Evolutionary conservation across 2,329 filamentous ascomycete genomes (phyloP).

Genomic region (Aspergillus brasiliensis): DNA sequence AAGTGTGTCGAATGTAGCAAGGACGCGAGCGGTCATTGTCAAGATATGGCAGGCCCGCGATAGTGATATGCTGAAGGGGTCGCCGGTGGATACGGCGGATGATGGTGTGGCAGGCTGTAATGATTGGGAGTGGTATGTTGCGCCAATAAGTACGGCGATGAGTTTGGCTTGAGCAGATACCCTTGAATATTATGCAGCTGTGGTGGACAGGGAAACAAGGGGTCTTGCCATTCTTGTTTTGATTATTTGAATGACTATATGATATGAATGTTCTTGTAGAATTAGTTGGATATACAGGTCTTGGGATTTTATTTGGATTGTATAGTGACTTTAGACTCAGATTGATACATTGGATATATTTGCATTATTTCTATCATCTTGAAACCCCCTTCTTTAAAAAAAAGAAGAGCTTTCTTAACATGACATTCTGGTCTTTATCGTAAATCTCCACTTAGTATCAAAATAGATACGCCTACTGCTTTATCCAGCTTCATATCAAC

Average conservation of each 20-base stretch:
- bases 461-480: too few relatives aligned
- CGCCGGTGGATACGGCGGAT: constrained; percentile 16
- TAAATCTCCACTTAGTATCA: too few relatives aligned
- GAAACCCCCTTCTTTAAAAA: too few relatives aligned
- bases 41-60: constrained; percentile 53
- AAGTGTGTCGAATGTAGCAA: constrained; percentile 48
- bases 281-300: too few relatives aligned
- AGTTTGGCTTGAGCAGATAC: constrained; percentile 40
- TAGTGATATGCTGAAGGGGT: constrained; percentile 30
- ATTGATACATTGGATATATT: too few relatives aligned
- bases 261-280: not conserved
- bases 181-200: not conserved
- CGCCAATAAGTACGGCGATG: constrained; percentile 46
- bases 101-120: constrained; percentile 28
- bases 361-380: too few relatives aligned
- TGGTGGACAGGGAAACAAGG: not conserved
- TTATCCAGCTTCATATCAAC: too few relatives aligned
- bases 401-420: too few relatives aligned
- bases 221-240: too few relatives aligned
- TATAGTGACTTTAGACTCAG: too few relatives aligned
- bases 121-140: constrained; percentile 48
- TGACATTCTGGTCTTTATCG: too few relatives aligned
- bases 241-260: not conserved
- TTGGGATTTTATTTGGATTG: too few relatives aligned
- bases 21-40: constrained; percentile 50